Evolutionary conservation across 768 basidiomycete species (phyloP).

Genomic region (Xerocomellus dryophilus): DNA sequence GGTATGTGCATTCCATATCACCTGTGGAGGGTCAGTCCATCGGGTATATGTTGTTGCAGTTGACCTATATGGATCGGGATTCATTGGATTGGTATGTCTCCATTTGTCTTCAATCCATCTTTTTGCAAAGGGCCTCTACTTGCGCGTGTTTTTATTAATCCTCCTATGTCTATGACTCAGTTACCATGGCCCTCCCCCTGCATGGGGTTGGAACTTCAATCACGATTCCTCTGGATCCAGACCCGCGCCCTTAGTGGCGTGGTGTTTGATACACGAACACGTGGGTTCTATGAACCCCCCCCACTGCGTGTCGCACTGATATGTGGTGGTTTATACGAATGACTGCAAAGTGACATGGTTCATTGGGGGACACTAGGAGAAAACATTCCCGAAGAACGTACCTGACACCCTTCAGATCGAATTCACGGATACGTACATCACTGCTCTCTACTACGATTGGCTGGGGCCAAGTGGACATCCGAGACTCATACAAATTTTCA

Average conservation of each 20-base stretch:
- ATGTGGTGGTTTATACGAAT: slow-evolving; percentile 9
- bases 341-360: neutral
- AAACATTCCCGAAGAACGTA: neutral
- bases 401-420: no score
- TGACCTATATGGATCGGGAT: no score
- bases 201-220: neutral
- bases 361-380: neutral
- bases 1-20: neutral
- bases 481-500: neutral
- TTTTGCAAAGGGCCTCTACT: no score
- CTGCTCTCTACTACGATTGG: neutral
- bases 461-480: no score
- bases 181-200: neutral
- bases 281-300: neutral
- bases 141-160: neutral
- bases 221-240: neutral
- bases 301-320: neutral
- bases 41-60: neutral
- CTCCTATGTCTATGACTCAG: neutral
- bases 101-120: no score
- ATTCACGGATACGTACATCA: neutral
- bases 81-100: neutral
- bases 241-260: fast-evolving
- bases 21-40: neutral
- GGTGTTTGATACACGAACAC: slow-evolving; percentile 2